Percentiles rank a stretch among this genome's conserved stretches.
These are phyloP conservation scores for Thelonectria olida DNA, from an alignment of 2,329 filamentous ascomycete genomes.

Conservation along the genomic window DNA sequence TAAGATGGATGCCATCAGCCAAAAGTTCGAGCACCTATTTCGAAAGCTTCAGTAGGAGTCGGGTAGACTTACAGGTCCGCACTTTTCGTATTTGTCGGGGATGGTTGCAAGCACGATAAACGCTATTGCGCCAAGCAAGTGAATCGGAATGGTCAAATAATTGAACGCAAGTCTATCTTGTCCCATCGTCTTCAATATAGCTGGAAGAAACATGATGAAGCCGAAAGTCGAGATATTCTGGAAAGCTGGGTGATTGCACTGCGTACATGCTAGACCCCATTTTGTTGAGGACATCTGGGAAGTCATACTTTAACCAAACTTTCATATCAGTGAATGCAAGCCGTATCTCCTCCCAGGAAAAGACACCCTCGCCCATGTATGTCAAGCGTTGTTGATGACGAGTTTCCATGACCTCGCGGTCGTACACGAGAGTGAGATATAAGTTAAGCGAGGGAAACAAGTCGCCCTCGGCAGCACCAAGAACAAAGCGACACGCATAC, in stretches of 20 bases:
- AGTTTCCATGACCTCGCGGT: conserved; percentile 43
- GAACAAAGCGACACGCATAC: conserved; percentile 31
- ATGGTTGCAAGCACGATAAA: conserved; percentile 54
- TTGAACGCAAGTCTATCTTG: conserved; percentile 59
- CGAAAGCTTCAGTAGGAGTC: background rate
- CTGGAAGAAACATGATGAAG: conserved; percentile 63
- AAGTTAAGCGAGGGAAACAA: conserved; percentile 39
- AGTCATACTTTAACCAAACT: conserved; percentile 49
- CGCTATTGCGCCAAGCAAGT: conserved; percentile 54
- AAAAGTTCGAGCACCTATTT: background rate
- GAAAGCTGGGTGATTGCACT: conserved; percentile 56
- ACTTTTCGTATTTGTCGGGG: conserved; percentile 53
- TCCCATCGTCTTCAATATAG: conserved; percentile 59
- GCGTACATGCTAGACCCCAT: background rate
- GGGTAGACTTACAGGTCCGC: background rate
- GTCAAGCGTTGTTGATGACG: conserved; percentile 21
- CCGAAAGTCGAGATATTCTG: conserved; percentile 60
- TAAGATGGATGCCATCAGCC: background rate
- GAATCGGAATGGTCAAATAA: conserved; percentile 62
- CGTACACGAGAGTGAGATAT: conserved; percentile 44
- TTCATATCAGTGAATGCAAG: conserved; percentile 58
- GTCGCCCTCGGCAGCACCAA: conserved; percentile 37
- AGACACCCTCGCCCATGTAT: conserved; percentile 57
- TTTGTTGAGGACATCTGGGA: background rate
- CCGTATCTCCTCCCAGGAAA: conserved; percentile 57